phyloP scores from a whole-genome alignment of 2,329 filamentous ascomycete species.

The Geosmithia flava region DNA sequence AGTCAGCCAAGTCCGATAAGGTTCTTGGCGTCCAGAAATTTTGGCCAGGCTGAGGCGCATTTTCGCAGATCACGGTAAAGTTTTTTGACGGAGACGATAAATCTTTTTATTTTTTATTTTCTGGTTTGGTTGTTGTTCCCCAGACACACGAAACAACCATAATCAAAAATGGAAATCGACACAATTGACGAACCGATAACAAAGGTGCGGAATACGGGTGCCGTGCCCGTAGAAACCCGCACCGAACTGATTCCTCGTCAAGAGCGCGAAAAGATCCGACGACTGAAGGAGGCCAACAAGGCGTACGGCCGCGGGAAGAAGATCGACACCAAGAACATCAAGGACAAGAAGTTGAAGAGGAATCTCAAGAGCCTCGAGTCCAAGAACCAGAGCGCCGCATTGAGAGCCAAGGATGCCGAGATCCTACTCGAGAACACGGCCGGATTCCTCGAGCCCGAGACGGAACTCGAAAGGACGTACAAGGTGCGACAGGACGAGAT shows the following conservation, averaged over 20 bases:
- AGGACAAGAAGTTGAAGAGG: conserved; percentile 79
- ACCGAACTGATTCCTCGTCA: conserved; percentile 38
- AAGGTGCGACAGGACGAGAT: conserved; percentile 87
- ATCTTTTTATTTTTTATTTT: background rate
- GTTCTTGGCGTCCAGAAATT: conserved; percentile 18
- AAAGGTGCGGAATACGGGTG: conserved; percentile 35
- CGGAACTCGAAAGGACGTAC: conserved; percentile 82
- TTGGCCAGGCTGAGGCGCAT: conserved; percentile 6
- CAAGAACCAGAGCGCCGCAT: conserved; percentile 69
- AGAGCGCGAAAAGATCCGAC: conserved; percentile 37
- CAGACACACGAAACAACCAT: conserved; percentile 5
- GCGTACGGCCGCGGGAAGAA: conserved; percentile 75
- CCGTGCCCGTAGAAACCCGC: conserved; percentile 34
- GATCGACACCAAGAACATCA: conserved; percentile 60
- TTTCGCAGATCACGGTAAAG: background rate
- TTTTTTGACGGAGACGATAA: background rate
- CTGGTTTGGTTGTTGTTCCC: background rate
- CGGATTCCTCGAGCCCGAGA: conserved; percentile 81
- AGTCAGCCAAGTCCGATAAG: conserved; percentile 14
- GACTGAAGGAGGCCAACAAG: conserved; percentile 51
- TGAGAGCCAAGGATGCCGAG: conserved; percentile 89
- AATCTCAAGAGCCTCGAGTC: conserved; percentile 69
- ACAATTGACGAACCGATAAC: conserved; percentile 19
- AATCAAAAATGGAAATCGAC: conserved; percentile 22
- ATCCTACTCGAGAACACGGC: conserved; percentile 78